Evolutionary conservation across 2,329 filamentous ascomycete species (phyloP).

Genomic region (Pyricularia sp.): DNA sequence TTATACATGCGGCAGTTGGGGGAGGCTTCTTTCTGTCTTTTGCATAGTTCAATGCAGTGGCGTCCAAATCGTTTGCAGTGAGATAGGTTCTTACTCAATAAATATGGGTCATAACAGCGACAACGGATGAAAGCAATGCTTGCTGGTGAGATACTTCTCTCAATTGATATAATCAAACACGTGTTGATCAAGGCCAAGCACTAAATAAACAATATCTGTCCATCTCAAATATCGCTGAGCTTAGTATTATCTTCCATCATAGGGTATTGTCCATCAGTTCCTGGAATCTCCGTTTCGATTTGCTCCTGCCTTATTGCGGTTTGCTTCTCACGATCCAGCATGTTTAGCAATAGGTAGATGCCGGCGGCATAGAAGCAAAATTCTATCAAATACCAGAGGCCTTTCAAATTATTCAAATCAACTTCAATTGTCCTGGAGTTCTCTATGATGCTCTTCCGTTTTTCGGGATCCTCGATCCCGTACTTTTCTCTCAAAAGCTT

Average conservation of each 20-base stretch:
- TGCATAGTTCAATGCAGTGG: neutral
- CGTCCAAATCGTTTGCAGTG: neutral
- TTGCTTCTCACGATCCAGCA: neutral
- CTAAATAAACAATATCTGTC: neutral
- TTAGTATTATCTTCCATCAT: neutral
- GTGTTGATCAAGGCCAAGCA: neutral
- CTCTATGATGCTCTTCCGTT: neutral
- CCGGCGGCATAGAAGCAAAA: no score
- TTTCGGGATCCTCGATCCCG: neutral
- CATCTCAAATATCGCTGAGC: neutral
- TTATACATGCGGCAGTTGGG: neutral
- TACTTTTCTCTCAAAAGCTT: neutral
- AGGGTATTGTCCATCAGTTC: neutral
- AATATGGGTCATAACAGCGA: neutral
- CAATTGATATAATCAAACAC: neutral
- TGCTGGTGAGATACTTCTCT: neutral
- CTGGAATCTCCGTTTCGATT: neutral
- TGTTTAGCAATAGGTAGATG: neutral
- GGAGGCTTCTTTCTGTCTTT: neutral
- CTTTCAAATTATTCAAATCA: no score
- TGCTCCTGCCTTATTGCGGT: neutral
- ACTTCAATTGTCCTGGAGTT: neutral
- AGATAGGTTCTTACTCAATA: neutral
- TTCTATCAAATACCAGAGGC: no score
- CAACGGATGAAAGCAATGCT: neutral